A percentile compares a stretch with the other conserved stretches of the same genome.
These are phyloP conservation scores for Kwoniella sp. DNA, from an alignment of 768 basidiomycete species.

Conservation along the genomic window DNA sequence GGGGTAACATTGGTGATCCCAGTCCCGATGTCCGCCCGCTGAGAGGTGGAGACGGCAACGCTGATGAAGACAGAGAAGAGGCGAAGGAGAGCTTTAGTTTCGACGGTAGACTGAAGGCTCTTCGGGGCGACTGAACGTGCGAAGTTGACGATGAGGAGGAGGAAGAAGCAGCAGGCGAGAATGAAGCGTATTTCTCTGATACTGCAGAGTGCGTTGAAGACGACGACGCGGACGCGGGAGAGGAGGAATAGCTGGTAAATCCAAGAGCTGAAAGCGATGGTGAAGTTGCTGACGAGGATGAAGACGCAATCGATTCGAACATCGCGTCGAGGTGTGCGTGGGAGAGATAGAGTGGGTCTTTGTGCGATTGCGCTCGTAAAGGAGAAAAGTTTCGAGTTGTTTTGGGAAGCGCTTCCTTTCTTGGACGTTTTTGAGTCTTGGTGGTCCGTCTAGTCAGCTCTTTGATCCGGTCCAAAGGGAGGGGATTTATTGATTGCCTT, in stretches of 20 bases:
- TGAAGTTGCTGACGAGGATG: constrained; percentile 1
- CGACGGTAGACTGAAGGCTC: constrained; percentile 15
- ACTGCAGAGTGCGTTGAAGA: background rate
- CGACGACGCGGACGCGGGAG: background rate
- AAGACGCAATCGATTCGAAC: constrained; percentile 1
- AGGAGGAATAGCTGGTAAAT: background rate
- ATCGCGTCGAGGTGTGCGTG: background rate
- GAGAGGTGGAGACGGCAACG: background rate
- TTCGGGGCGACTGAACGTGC: constrained; percentile 11
- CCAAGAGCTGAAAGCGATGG: background rate
- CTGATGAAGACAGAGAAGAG: background rate
- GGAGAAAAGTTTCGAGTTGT: too few relatives aligned
- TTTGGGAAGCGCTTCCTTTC: too few relatives aligned
- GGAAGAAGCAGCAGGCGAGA: too few relatives aligned
- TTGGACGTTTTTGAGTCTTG: too few relatives aligned
- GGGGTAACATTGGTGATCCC: constrained; percentile 20
- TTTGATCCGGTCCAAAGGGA: background rate
- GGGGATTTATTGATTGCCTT: background rate
- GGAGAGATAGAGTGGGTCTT: too few relatives aligned
- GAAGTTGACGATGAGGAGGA: constrained; percentile 6
- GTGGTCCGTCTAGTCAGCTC: background rate
- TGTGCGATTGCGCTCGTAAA: too few relatives aligned
- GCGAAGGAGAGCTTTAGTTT: constrained; percentile 10
- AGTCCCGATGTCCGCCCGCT: constrained; percentile 9
- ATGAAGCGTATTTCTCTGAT: background rate